These are phyloP conservation scores for Tylopilus rubrobrunneus DNA, from an alignment of 768 basidiomycete genomes.

Conservation along the genomic window DNA sequence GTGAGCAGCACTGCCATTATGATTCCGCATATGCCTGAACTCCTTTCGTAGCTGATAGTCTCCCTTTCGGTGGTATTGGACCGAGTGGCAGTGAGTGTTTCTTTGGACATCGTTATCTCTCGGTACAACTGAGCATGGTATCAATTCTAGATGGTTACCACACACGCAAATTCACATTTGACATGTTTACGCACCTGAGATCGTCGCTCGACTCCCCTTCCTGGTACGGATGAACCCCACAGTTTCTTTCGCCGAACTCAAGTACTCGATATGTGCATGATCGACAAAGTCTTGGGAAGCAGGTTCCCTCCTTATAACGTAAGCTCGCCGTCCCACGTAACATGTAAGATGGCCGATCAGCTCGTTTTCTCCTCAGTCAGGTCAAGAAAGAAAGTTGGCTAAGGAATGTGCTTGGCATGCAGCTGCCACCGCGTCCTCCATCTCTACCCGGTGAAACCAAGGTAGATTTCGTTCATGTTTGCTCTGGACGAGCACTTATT, in stretches of 20 bases:
- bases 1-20: slow-evolving; percentile 32
- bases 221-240: slow-evolving; percentile 21
- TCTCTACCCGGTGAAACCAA: slow-evolving; percentile 7
- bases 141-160: slow-evolving; percentile 55
- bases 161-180: slow-evolving; percentile 72
- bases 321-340: background rate
- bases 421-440: slow-evolving; percentile 22
- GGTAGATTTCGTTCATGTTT: slow-evolving; percentile 1
- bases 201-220: slow-evolving; percentile 44
- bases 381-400: slow-evolving; percentile 25
- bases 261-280: slow-evolving; percentile 12
- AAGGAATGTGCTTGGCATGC: slow-evolving; percentile 6
- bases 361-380: slow-evolving; percentile 5
- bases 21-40: background rate
- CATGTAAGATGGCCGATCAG: background rate
- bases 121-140: background rate
- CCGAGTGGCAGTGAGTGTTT: slow-evolving; percentile 60
- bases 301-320: slow-evolving; percentile 31
- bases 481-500: slow-evolving; percentile 5
- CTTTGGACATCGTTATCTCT: background rate
- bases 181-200: slow-evolving; percentile 74
- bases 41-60: slow-evolving; percentile 42
- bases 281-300: slow-evolving; percentile 23
- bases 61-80: slow-evolving; percentile 76
- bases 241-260: background rate